Percentiles rank a stretch among this genome's conserved stretches.
These are phyloP conservation scores for Suillus luteus DNA, from an alignment of 768 basidiomycete genomes.

Conservation along the genomic window DNA sequence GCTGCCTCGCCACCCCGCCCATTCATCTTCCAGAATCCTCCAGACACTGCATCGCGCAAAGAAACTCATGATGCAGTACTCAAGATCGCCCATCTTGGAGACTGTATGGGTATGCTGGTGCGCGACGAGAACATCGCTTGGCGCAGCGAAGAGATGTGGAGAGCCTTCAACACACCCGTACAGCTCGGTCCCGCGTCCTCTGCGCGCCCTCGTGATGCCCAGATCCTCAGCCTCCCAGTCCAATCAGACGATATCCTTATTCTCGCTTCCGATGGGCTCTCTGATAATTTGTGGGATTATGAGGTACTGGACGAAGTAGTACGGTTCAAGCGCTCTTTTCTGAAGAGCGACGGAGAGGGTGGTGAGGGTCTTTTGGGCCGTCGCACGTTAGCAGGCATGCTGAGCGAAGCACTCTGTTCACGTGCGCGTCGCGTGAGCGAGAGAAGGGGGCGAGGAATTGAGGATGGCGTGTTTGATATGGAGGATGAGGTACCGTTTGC, in stretches of 20 bases:
- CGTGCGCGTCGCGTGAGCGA: slow-evolving; percentile 73
- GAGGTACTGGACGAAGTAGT: slow-evolving; percentile 83
- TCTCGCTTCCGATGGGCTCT: slow-evolving; percentile 78
- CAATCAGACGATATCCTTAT: slow-evolving; percentile 75
- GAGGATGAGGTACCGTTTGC: slow-evolving; percentile 79
- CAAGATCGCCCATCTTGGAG: slow-evolving; percentile 82
- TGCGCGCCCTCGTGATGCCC: slow-evolving; percentile 69
- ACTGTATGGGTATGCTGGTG: slow-evolving; percentile 87
- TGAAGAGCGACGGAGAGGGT: slow-evolving; percentile 22
- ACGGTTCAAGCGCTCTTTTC: slow-evolving; percentile 49
- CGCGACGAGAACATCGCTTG: slow-evolving; percentile 78
- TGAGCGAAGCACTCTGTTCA: slow-evolving; percentile 80
- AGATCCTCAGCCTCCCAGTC: slow-evolving; percentile 69
- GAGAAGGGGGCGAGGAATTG: slow-evolving; percentile 32
- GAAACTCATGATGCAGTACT: slow-evolving; percentile 60
- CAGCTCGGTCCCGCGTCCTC: slow-evolving; percentile 63
- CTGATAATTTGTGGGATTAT: slow-evolving; percentile 88
- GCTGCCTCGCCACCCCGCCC: slow-evolving; percentile 23
- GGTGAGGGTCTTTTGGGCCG: slow-evolving; percentile 41
- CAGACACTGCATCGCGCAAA: slow-evolving; percentile 26
- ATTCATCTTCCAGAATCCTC: slow-evolving; percentile 20
- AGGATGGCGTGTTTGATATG: slow-evolving; percentile 30
- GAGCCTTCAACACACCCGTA: slow-evolving; percentile 70
- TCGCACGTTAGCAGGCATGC: slow-evolving; percentile 64
- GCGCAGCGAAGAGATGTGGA: slow-evolving; percentile 94